Evolutionary conservation across 192 early-diverging fungal genomes (phyloP), one percentile per base, ranked within the genome.

Genomic region (Fimicolochytrium jonesii): DNA sequence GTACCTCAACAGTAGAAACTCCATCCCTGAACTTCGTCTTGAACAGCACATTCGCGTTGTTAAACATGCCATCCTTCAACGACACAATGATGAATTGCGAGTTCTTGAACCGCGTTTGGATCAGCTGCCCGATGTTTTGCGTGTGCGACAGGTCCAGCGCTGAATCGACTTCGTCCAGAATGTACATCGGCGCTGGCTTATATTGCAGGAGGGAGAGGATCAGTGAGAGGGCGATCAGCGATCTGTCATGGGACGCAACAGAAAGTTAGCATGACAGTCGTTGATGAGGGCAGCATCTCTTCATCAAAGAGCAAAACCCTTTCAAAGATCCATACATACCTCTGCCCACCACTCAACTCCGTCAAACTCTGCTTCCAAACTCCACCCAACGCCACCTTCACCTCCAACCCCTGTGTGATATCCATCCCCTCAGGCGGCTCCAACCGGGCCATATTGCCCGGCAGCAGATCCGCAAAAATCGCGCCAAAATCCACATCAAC

Each of bases 151-250:
- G 74, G 82, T 99, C 97, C 10, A 99, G 82, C 7, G 97, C 97
- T 11, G 95, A 90, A 76, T 99, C 97, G 10, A 99, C 92, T 76
- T 99, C 97, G 73, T 99, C 97, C 34, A 99, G 71, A 73, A 99
- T 97, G 74, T 99, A 99, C 97, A 99, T 97, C 13, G 97, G 97
- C 0, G 97, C 97, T 9, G 97, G 97, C 68, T 99, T 99, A 70
- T 92, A 97, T 81, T 96, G 93, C 11, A 99, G 80, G 23, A 99
- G 73, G 25, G 97, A 90, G 33, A 99, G 77, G 60, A 99, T 98
- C 36, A 99, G 73, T 10, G 97, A 93, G 28, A 99, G 84, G 0
- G 97, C 97, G 60, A 99, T 90, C 43, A 99, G 76, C 4, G 95
- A 98, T 53, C 91, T 90, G 64, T 32, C 20, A 0, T 2, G 29